A percentile compares a stretch with the other conserved stretches of the same genome.
phyloP scores from a whole-genome alignment of 176 grass and related monocot species.

The Elymus sibiricus region DNA sequence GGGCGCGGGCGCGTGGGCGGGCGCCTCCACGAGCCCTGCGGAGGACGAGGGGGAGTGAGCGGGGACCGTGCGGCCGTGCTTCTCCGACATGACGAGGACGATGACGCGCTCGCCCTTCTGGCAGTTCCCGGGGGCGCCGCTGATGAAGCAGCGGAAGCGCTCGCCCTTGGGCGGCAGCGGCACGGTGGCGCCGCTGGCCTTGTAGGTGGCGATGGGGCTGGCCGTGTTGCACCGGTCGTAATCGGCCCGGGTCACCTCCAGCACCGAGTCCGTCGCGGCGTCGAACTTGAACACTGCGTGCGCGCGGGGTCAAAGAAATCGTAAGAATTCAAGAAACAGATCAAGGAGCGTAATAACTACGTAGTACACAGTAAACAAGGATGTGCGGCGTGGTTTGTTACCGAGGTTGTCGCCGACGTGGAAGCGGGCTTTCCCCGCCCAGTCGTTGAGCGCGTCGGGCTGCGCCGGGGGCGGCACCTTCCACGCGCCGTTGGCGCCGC shows the following conservation, averaged over 20 bases:
- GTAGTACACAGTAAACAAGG: not conserved
- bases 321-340: not conserved
- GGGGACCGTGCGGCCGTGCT: conserved; percentile 15
- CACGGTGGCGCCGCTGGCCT: conserved; percentile 30
- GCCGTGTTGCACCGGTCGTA: conserved; percentile 44
- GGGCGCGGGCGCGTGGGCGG: not conserved
- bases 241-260: conserved; percentile 37
- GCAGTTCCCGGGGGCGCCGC: conserved; percentile 40
- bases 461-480: conserved; percentile 14
- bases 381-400: not conserved
- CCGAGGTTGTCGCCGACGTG: conserved; percentile 35
- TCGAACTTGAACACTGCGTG: conserved; percentile 37
- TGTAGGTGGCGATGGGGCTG: conserved; percentile 41
- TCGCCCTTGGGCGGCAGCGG: conserved; percentile 18
- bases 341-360: not conserved
- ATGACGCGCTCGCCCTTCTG: conserved; percentile 49
- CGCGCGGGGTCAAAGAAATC: not conserved
- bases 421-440: conserved; percentile 29
- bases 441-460: conserved; percentile 27
- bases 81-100: conserved; percentile 60
- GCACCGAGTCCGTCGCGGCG: conserved; percentile 27
- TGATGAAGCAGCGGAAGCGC: conserved; percentile 41
- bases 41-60: conserved; percentile 12
- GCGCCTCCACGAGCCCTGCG: not conserved
- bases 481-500: not conserved